Base-by-base conservation (phyloP, 1,139 yeast genomes). In the Sugiyamaella novakii region DNA sequence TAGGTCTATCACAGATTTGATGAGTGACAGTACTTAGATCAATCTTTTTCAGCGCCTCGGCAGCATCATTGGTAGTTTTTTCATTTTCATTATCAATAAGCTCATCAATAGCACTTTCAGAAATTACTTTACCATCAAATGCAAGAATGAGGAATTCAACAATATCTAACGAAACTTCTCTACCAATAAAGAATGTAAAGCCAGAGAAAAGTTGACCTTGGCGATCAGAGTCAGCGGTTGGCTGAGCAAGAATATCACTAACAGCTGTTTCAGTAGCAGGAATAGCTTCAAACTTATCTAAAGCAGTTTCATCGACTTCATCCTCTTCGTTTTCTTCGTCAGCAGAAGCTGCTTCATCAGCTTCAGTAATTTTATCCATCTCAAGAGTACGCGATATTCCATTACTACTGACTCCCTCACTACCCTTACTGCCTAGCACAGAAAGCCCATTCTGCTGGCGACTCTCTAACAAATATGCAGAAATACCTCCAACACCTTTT, bases 101-200 rank as follows among this genome's bases (percentile, higher is more conserved):
- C 68, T 85, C 95, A 65, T 92, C 98, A 54, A 89, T 69, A 5
- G 95, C 85, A 51, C 92, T 80, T 72, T 92, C 98, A 61, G 95
- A 84, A 42, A 91, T 80, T 35, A 89, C 77, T 52, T 78, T 76
- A 50, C 97, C 98, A 55, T 98, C 98, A 64, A 87, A 83, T 3
- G 97, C 80, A 54, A 89, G 75, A 54, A 91, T 83, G 59, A 91
- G 78, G 67, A 92, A 87, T 73, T 92, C 98, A 58, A 91, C 75
- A 58, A 91, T 81, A 60, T 92, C 98, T 56, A 91, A 75, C 21
- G 98, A 89, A 39, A 92, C 98, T 73, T 92, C 99, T 70, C 99
- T 84, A 50, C 98, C 96, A 54, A 94, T 80, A 65, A 73, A 92
- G 68, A 92, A 91, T 5, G 85, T 80, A 64, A 89, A 86, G 51